These are phyloP conservation scores for Penicillium sp. DNA, from an alignment of 2,329 filamentous ascomycete species.

Conservation along the genomic window DNA sequence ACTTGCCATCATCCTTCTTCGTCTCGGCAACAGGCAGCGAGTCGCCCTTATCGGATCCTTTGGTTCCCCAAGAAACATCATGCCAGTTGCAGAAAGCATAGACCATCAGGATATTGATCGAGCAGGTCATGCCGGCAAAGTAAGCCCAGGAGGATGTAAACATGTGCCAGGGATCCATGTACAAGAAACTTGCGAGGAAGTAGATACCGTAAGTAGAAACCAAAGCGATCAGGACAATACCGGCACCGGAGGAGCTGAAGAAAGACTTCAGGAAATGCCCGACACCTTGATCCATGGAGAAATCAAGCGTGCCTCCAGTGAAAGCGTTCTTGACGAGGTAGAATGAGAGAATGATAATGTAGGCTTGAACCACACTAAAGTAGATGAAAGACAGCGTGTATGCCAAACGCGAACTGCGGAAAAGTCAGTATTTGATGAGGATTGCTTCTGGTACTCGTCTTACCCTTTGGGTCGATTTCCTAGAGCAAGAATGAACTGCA, in stretches of 20 bases:
- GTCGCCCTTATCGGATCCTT: conserved; percentile 91
- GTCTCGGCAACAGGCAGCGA: conserved; percentile 82
- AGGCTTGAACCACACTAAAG: conserved; percentile 81
- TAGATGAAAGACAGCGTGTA: conserved; percentile 85
- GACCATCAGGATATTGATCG: conserved; percentile 98
- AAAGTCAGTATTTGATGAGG: neutral
- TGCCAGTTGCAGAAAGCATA: conserved; percentile 99
- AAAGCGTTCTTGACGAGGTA: conserved; percentile 85
- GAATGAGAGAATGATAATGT: conserved; percentile 78
- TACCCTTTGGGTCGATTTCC: conserved; percentile 93
- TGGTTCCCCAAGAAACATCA: conserved; percentile 98
- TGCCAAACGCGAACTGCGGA: conserved; percentile 60
- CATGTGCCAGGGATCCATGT: conserved; percentile 99
- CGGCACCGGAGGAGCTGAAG: conserved; percentile 70
- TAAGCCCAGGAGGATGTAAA: conserved; percentile 95
- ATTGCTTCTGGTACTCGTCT: neutral
- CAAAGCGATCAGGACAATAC: conserved; percentile 88
- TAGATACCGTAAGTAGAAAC: conserved; percentile 92
- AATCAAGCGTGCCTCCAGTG: conserved; percentile 52
- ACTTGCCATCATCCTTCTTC: conserved; percentile 82
- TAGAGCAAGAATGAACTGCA: conserved; percentile 92
- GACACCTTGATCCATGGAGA: conserved; percentile 60
- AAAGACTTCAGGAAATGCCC: conserved; percentile 69
- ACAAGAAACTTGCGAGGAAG: conserved; percentile 94
- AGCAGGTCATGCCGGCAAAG: conserved; percentile 85